Conservation (phyloP, 2,329 filamentous ascomycete species). For the Penicillium thymicola region DNA sequence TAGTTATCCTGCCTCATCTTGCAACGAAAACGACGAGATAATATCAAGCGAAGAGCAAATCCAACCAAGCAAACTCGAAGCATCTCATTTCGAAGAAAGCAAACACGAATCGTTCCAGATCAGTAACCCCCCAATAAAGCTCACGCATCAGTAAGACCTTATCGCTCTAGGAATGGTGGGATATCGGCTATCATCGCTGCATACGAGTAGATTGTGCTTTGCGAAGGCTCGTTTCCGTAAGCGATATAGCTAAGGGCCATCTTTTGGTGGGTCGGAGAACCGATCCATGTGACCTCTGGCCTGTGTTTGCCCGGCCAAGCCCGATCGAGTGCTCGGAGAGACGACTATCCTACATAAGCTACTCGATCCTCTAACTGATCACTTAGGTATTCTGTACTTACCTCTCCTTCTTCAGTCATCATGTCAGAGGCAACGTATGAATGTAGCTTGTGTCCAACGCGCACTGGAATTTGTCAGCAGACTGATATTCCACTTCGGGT, state of each 20-base stretch:
- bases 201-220: slow-evolving; percentile 18
- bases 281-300: slow-evolving; percentile 23
- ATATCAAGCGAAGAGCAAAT: background rate
- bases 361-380: background rate
- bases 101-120: background rate
- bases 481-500: background rate
- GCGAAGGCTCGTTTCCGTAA: slow-evolving; percentile 23
- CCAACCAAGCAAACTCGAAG: background rate
- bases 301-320: background rate
- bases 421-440: background rate
- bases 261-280: slow-evolving; percentile 14
- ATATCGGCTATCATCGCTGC: slow-evolving; percentile 25
- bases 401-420: background rate
- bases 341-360: background rate
- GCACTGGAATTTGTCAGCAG: background rate
- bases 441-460: background rate
- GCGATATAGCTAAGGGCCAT: slow-evolving; percentile 19
- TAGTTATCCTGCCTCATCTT: background rate
- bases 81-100: background rate
- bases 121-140: background rate
- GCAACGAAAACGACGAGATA: background rate
- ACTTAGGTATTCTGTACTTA: background rate
- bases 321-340: background rate
- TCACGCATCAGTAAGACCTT: background rate
- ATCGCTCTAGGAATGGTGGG: slow-evolving; percentile 16